Conservation (phyloP, 805 yeast species). For the Saccharomycopsis capsularis region DNA sequence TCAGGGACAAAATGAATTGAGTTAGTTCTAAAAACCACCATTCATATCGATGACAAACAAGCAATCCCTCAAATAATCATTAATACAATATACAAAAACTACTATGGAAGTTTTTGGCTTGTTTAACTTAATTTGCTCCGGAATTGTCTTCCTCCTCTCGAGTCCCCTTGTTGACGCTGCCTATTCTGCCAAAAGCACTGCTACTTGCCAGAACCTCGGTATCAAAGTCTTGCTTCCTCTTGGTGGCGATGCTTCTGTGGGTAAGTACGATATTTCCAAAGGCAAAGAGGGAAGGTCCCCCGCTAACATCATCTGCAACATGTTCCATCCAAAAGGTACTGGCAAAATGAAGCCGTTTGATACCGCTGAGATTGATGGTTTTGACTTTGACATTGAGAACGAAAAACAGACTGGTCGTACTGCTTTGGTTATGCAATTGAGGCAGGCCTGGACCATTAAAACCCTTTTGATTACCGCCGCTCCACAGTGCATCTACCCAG, state of each 20-base stretch:
- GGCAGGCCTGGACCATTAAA: conserved; percentile 35
- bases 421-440: conserved; percentile 35
- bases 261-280: conserved; percentile 73
- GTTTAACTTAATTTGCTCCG: no score
- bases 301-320: conserved; percentile 55
- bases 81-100: no score
- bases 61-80: no score
- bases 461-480: conserved; percentile 53
- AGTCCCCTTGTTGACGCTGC: neutral
- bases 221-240: conserved; percentile 70
- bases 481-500: conserved; percentile 64
- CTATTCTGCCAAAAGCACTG: conserved; percentile 53
- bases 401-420: conserved; percentile 43
- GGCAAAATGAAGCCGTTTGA: conserved; percentile 17
- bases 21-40: no score
- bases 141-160: neutral
- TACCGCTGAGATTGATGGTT: conserved; percentile 17
- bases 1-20: no score
- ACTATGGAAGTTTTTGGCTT: no score
- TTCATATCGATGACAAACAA: no score
- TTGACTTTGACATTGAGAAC: conserved; percentile 26
- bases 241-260: conserved; percentile 56
- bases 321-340: conserved; percentile 39
- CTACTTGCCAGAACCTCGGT: conserved; percentile 70
- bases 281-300: conserved; percentile 67